phyloP scores from a whole-genome alignment of 192 early-diverging fungal genomes.

The Umbelopsis sp. region DNA sequence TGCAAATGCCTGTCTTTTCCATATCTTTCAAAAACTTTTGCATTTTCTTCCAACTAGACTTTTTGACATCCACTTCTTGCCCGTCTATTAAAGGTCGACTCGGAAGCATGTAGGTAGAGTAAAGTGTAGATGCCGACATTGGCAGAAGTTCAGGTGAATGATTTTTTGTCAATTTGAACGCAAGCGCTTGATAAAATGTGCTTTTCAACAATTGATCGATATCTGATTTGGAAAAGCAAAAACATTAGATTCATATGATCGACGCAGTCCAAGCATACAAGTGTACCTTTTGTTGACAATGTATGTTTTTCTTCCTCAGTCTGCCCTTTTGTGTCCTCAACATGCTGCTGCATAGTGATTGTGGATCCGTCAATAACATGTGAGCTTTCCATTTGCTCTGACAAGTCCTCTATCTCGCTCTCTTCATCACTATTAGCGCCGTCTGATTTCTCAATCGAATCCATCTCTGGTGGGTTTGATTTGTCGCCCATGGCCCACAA shows the following conservation, averaged over 20 bases:
- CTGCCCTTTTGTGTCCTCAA: slow-evolving; percentile 7
- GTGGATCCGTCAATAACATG: neutral
- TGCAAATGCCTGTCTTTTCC: slow-evolving; percentile 83
- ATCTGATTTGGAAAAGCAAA: slow-evolving; percentile 46
- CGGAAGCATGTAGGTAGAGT: slow-evolving; percentile 75
- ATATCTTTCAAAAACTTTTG: slow-evolving; percentile 87
- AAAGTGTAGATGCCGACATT: slow-evolving; percentile 74
- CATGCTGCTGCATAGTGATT: neutral
- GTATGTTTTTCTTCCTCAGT: slow-evolving; percentile 2
- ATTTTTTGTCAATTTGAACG: slow-evolving; percentile 62
- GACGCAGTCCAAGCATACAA: neutral
- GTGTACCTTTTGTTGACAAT: slow-evolving; percentile 17
- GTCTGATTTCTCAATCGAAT: slow-evolving; percentile 17
- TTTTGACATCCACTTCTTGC: slow-evolving; percentile 76
- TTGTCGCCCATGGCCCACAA: slow-evolving; percentile 81
- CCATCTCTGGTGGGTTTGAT: slow-evolving; percentile 56
- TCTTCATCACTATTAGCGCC: slow-evolving; percentile 32
- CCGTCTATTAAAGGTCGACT: slow-evolving; percentile 57
- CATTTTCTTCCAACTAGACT: slow-evolving; percentile 84
- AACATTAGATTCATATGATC: neutral
- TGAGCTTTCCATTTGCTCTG: neutral
- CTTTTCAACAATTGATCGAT: slow-evolving; percentile 76
- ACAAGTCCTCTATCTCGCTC: slow-evolving; percentile 28
- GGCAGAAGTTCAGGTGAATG: slow-evolving; percentile 66
- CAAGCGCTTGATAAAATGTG: slow-evolving; percentile 71